Evolutionary conservation across 495 filamentous ascomycete species (phyloP), one percentile per base, ranked within the genome.

Genomic region (Cairneyella variabilis): DNA sequence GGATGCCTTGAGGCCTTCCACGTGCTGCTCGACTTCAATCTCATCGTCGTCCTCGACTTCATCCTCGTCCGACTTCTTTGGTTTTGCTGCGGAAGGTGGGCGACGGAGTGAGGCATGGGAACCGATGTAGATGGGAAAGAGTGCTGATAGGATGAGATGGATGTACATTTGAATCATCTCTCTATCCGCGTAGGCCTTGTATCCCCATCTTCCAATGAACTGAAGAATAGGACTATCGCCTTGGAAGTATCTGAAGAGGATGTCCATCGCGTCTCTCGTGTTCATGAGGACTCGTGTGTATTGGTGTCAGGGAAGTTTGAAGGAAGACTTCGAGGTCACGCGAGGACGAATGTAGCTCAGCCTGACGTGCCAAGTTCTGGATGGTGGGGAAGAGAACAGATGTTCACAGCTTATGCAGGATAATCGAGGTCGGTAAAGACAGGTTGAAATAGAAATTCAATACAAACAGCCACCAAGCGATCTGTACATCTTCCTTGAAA

Each of bases 1-100:
- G 0, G 80, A 84, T 2, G 89, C 85, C 17, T 75, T 72, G 27
- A 98, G 69, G 1, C 87, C 88, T 57, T 96, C 90, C 69, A 89
- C 81, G 46, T 79, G 79, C 50, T 80, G 72, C 8, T 83, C 78
- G 4, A 79, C 76, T 12, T 76, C 74, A 0, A 74, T 65, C 7
- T 72, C 73, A 40, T 80, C 78, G 9, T 82, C 78, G 11, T 84
- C 75, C n/a, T 83, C 80, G 2, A 75, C 72, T 20, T 76, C 72
- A 37, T 68, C 57, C 36, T 68, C 65, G 27, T 74, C 70, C 48
- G 65, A 70, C 42, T 68, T 71, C 51, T 66, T 71, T 8, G 82
- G 75, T 63, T 78, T 76, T 25, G 83, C 84, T 18, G 90, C 90
- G 2, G 90, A 95, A 0, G 86, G 82, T 10, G 92, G 92, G 27